Conservation (phyloP, 2,329 filamentous ascomycete species). For the Botrytis cinerea region DNA sequence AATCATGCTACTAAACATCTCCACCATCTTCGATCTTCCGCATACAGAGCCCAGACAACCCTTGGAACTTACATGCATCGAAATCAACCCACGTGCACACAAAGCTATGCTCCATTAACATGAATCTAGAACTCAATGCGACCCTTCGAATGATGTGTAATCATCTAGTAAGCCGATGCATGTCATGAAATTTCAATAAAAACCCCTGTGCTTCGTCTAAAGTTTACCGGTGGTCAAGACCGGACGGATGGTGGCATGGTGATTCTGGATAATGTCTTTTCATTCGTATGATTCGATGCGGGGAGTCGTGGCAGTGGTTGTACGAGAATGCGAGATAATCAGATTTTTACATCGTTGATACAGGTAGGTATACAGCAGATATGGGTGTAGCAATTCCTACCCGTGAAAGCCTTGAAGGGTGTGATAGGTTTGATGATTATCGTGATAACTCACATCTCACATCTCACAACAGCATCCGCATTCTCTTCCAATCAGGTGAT, state of each 20-base stretch:
- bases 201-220: neutral
- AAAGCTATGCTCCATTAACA: neutral
- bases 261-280: neutral
- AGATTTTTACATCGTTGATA: constrained; percentile 1
- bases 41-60: constrained; percentile 3
- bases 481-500: constrained; percentile 33
- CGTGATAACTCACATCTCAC: constrained; percentile 31
- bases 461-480: constrained; percentile 31
- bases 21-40: constrained; percentile 18
- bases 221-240: neutral
- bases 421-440: constrained; percentile 21
- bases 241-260: constrained; percentile 8
- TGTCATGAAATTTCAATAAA: neutral
- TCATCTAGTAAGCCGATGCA: neutral
- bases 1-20: neutral
- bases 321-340: constrained; percentile 24
- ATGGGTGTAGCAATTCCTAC: constrained; percentile 25
- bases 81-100: constrained; percentile 13
- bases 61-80: constrained; percentile 16
- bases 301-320: constrained; percentile 18
- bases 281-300: neutral
- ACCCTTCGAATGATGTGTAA: neutral
- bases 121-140: neutral
- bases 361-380: neutral
- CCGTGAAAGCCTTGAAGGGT: neutral